These are phyloP conservation scores for Kodamaea sp. DNA, from an alignment of 1,139 yeast genomes.

Conservation along the genomic window DNA sequence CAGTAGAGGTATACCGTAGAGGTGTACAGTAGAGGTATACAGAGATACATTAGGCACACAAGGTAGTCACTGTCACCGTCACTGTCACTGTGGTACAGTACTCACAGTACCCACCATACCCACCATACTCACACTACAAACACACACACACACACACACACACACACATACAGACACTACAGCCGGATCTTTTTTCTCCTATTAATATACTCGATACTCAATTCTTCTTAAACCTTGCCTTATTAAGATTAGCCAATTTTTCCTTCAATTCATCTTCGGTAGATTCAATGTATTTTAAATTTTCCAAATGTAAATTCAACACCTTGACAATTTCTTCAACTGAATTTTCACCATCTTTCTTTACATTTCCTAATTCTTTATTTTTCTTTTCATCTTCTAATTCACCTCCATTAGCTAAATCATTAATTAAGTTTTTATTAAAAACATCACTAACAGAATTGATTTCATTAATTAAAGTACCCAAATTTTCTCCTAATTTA, in stretches of 20 bases:
- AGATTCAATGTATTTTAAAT: constrained; percentile 81
- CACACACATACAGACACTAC: background rate
- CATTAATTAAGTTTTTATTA: constrained; percentile 50
- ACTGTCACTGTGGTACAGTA: too few relatives aligned
- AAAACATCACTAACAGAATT: constrained; percentile 83
- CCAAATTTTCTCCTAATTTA: constrained; percentile 67
- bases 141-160: too few relatives aligned
- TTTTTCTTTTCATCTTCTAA: constrained; percentile 15
- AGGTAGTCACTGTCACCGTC: too few relatives aligned
- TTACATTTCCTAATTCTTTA: constrained; percentile 16
- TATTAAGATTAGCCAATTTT: constrained; percentile 46
- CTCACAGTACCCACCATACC: too few relatives aligned
- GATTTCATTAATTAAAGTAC: constrained; percentile 77
- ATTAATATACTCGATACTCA: constrained; percentile 2
- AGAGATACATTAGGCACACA: too few relatives aligned
- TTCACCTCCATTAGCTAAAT: constrained; percentile 22
- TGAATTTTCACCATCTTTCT: constrained; percentile 36
- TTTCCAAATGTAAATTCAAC: constrained; percentile 84
- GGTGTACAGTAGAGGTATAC: too few relatives aligned
- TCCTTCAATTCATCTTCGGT: constrained; percentile 66
- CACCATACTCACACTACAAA: too few relatives aligned
- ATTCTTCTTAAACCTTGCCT: constrained; percentile 9
- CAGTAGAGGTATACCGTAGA: too few relatives aligned
- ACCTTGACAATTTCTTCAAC: constrained; percentile 71
- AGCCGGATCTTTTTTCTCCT: background rate